A percentile compares a stretch with the other conserved stretches of the same genome.
phyloP scores from a whole-genome alignment of 768 basidiomycete species.

The Lyophyllum shimeji region DNA sequence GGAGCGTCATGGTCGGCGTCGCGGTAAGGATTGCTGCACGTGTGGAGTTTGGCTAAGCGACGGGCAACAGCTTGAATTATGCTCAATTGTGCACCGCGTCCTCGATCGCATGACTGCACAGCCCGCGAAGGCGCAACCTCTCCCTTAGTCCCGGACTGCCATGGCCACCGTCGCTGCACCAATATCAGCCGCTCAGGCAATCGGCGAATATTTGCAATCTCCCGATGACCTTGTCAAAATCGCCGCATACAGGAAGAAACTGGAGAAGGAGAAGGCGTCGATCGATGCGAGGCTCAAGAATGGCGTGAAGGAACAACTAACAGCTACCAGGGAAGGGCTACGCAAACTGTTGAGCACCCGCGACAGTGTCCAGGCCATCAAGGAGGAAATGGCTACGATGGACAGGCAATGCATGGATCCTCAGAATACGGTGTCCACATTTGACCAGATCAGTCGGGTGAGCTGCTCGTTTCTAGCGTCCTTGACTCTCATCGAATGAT shows the following conservation, averaged over 20 bases:
- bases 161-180: conserved; percentile 46
- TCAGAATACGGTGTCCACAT: conserved; percentile 75
- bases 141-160: neutral
- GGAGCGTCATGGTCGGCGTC: conserved; percentile 1
- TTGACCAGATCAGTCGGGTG: conserved; percentile 95
- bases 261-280: conserved; percentile 95
- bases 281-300: conserved; percentile 88
- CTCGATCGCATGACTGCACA: conserved; percentile 7
- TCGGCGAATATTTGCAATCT: conserved; percentile 88
- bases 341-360: conserved; percentile 77
- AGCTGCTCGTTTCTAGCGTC: conserved; percentile 23
- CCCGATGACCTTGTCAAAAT: conserved; percentile 94
- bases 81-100: neutral
- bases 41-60: conserved; percentile 1
- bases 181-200: conserved; percentile 80
- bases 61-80: too few relatives aligned
- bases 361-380: conserved; percentile 74
- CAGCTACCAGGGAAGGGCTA: conserved; percentile 86
- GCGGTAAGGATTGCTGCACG: conserved; percentile 6
- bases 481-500: neutral
- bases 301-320: conserved; percentile 91
- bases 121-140: conserved; percentile 5
- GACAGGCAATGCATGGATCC: conserved; percentile 79
- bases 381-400: conserved; percentile 82
- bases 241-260: conserved; percentile 84